Evolutionary conservation across 2,329 filamentous ascomycete species (phyloP).

Genomic region (Pestalotiopsis sp.): DNA sequence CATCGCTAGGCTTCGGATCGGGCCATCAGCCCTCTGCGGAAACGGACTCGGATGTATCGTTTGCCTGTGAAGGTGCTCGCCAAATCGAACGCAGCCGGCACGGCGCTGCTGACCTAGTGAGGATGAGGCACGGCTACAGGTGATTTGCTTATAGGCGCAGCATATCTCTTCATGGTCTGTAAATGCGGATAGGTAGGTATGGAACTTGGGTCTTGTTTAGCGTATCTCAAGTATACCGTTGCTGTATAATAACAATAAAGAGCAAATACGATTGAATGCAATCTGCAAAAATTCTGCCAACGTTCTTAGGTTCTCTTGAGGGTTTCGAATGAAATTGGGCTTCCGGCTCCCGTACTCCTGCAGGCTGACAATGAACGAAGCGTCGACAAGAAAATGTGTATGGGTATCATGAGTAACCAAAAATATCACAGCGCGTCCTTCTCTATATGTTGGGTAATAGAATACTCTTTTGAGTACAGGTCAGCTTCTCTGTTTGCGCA

Average conservation of each 20-base stretch:
- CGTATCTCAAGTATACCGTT: not conserved
- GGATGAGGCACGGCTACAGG: not conserved
- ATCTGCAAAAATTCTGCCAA: not conserved
- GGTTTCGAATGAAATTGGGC: no score
- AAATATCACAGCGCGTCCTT: not conserved
- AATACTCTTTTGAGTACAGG: not conserved
- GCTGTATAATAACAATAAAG: not conserved
- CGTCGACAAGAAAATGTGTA: not conserved
- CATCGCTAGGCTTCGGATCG: not conserved
- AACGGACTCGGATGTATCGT: conserved; percentile 10
- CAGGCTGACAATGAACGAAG: not conserved
- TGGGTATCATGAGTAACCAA: conserved; percentile 7
- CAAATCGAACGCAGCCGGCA: not conserved
- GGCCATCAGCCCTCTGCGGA: not conserved
- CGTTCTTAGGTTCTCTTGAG: not conserved
- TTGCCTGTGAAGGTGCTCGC: conserved; percentile 11
- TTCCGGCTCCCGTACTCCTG: not conserved
- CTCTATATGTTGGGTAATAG: not conserved
- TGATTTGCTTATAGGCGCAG: not conserved
- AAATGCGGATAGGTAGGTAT: not conserved
- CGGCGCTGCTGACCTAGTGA: not conserved
- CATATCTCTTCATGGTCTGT: not conserved
- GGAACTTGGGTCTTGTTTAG: not conserved
- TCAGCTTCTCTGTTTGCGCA: not conserved
- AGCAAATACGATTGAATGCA: not conserved